Evolutionary conservation across 2,329 filamentous ascomycete species (phyloP).

Genomic region (Penicillium sp.): DNA sequence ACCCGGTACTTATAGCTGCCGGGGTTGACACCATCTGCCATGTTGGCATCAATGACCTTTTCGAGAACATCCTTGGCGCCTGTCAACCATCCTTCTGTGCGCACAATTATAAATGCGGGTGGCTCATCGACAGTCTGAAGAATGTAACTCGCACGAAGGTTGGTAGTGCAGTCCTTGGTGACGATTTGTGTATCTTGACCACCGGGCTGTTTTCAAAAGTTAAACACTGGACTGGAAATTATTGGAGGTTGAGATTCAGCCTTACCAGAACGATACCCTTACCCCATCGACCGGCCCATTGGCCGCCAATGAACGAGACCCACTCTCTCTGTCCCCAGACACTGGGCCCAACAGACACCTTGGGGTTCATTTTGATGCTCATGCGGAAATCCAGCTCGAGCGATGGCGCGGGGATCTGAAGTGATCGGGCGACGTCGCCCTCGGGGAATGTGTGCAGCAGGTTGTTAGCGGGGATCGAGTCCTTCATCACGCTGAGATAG

Average conservation of each 20-base stretch:
- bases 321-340: slow-evolving; percentile 46
- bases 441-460: slow-evolving; percentile 45
- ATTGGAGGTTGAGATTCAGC: background rate
- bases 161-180: slow-evolving; percentile 42
- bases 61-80: slow-evolving; percentile 43
- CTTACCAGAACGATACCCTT: slow-evolving; percentile 45
- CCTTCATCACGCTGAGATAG: slow-evolving; percentile 46
- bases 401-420: slow-evolving; percentile 41
- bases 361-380: slow-evolving; percentile 46
- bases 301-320: slow-evolving; percentile 44
- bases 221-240: background rate
- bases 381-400: slow-evolving; percentile 48
- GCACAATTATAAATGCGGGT: slow-evolving; percentile 42
- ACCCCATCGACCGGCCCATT: slow-evolving; percentile 47
- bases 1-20: slow-evolving; percentile 44
- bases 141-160: slow-evolving; percentile 39
- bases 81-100: slow-evolving; percentile 42
- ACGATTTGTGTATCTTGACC: slow-evolving; percentile 45
- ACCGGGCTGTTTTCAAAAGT: slow-evolving; percentile 33
- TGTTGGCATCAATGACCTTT: slow-evolving; percentile 38
- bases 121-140: slow-evolving; percentile 46
- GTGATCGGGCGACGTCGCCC: slow-evolving; percentile 41
- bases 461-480: slow-evolving; percentile 45
- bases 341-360: slow-evolving; percentile 39
- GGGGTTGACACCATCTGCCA: slow-evolving; percentile 42